A percentile compares a stretch with the other conserved stretches of the same genome.
Conservation (phyloP, 352 stramenopile species). For the Phytopythium vexans region DNA sequence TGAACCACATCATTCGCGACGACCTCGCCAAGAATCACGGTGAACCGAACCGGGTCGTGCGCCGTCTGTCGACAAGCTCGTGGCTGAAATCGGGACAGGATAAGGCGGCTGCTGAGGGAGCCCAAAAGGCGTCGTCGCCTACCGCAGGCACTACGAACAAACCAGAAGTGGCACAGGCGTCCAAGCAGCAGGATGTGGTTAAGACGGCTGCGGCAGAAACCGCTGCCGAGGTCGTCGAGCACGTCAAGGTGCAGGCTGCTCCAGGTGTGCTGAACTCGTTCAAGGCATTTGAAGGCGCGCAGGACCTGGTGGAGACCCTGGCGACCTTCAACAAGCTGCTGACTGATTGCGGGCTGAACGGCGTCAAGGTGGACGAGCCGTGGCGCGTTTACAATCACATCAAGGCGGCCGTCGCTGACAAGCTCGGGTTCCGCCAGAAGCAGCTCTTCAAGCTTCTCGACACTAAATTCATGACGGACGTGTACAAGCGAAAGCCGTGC, state of each 20-base stretch:
- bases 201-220: not conserved
- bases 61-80: slow-evolving; percentile 33
- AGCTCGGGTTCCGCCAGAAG: slow-evolving; percentile 71
- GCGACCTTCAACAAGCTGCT: slow-evolving; percentile 54
- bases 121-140: not conserved
- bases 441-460: slow-evolving; percentile 77
- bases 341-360: slow-evolving; percentile 46
- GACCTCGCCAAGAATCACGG: slow-evolving; percentile 48
- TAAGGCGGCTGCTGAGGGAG: not conserved
- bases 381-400: slow-evolving; percentile 68
- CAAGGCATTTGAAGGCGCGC: slow-evolving; percentile 54
- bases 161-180: too few relatives aligned
- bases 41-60: slow-evolving; percentile 33
- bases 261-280: slow-evolving; percentile 52
- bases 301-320: slow-evolving; percentile 59
- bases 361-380: slow-evolving; percentile 44
- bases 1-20: slow-evolving; percentile 65
- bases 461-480: slow-evolving; percentile 43
- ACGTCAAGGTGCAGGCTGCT: slow-evolving; percentile 32
- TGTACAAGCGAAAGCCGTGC: slow-evolving; percentile 58
- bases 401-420: slow-evolving; percentile 47
- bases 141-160: too few relatives aligned
- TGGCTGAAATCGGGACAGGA: slow-evolving; percentile 12
- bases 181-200: too few relatives aligned
- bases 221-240: slow-evolving; percentile 25